Percentiles rank a stretch among this genome's conserved stretches.
Evolutionary conservation across 305 asterid species (phyloP).

Genomic region (Fraxinus angustifolia): DNA sequence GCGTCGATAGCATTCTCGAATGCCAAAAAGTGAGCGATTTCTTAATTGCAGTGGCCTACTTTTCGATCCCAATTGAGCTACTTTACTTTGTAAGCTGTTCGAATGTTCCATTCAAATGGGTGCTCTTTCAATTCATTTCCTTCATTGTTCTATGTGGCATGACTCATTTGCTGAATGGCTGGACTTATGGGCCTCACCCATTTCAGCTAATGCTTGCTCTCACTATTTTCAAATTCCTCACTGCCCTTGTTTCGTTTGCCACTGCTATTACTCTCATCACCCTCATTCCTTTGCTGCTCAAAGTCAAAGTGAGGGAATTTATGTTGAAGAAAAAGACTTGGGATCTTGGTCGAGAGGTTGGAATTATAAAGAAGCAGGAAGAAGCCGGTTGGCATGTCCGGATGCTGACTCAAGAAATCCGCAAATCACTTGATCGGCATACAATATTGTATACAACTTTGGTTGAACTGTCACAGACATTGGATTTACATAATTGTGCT

Average conservation of each 20-base stretch:
- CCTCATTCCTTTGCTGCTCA: slow-evolving; percentile 76
- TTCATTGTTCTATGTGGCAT: slow-evolving; percentile 93
- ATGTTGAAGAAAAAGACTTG: slow-evolving; percentile 81
- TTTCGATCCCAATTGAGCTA: slow-evolving; percentile 91
- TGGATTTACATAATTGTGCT: slow-evolving; percentile 79
- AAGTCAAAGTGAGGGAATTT: slow-evolving; percentile 75
- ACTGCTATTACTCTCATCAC: slow-evolving; percentile 85
- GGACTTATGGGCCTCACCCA: slow-evolving; percentile 94
- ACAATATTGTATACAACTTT: slow-evolving; percentile 82
- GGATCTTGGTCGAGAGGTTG: slow-evolving; percentile 92
- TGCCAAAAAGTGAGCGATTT: slow-evolving; percentile 88
- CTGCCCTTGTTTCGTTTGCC: slow-evolving; percentile 91
- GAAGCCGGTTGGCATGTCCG: slow-evolving; percentile 93
- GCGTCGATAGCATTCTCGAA: slow-evolving; percentile 62
- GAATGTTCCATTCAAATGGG: slow-evolving; percentile 91
- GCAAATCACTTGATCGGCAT: slow-evolving; percentile 88
- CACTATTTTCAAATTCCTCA: slow-evolving; percentile 77
- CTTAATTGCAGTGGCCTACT: slow-evolving; percentile 91
- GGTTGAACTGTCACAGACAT: slow-evolving; percentile 80
- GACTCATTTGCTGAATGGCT: slow-evolving; percentile 90
- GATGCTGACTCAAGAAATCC: slow-evolving; percentile 94
- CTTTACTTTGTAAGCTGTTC: slow-evolving; percentile 90
- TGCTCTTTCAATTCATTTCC: slow-evolving; percentile 74
- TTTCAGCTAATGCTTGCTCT: slow-evolving; percentile 89
- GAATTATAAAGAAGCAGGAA: slow-evolving; percentile 64